Evolutionary conservation across 495 filamentous ascomycete genomes (phyloP).

Genomic region (Coniosporium apollinis): DNA sequence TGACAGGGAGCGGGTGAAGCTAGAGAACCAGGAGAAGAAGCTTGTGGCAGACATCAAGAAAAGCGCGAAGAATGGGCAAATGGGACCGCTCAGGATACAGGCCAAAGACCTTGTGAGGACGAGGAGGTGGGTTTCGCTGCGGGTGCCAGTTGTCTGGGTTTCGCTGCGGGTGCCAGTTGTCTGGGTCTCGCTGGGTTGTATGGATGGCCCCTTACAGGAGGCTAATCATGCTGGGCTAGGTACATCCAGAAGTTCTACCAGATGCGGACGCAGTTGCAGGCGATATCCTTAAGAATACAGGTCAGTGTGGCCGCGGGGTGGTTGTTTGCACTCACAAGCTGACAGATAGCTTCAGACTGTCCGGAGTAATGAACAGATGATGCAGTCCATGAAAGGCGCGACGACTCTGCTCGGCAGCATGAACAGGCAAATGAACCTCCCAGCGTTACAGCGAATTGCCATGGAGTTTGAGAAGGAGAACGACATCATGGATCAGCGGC

Average conservation of each 20-base stretch:
- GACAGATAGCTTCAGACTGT: constrained; percentile 47
- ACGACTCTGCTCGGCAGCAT: constrained; percentile 83
- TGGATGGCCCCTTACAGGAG: too few species aligned
- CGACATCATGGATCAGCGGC: constrained; percentile 95
- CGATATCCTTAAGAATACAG: constrained; percentile 88
- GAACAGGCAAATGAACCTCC: constrained; percentile 95
- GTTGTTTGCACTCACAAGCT: background rate
- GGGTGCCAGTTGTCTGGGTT: background rate
- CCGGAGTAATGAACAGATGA: constrained; percentile 97
- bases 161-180: background rate
- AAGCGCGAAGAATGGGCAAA: constrained; percentile 91
- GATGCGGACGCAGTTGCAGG: constrained; percentile 92
- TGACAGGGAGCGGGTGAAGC: constrained; percentile 80
- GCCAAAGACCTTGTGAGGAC: constrained; percentile 93
- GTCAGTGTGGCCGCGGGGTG: constrained; percentile 28
- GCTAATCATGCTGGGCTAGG: constrained; percentile 25
- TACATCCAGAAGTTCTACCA: constrained; percentile 97
- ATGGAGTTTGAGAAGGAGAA: constrained; percentile 99
- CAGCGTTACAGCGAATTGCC: constrained; percentile 84
- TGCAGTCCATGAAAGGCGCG: constrained; percentile 98
- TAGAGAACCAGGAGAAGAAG: constrained; percentile 98
- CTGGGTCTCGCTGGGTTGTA: background rate
- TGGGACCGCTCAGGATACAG: constrained; percentile 91
- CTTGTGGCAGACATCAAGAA: constrained; percentile 90
- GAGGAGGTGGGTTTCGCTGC: constrained; percentile 50